Percentiles rank a stretch among this genome's conserved stretches.
Evolutionary conservation across 345 rosid species (phyloP).

Genomic region (Bruguiera parviflora): DNA sequence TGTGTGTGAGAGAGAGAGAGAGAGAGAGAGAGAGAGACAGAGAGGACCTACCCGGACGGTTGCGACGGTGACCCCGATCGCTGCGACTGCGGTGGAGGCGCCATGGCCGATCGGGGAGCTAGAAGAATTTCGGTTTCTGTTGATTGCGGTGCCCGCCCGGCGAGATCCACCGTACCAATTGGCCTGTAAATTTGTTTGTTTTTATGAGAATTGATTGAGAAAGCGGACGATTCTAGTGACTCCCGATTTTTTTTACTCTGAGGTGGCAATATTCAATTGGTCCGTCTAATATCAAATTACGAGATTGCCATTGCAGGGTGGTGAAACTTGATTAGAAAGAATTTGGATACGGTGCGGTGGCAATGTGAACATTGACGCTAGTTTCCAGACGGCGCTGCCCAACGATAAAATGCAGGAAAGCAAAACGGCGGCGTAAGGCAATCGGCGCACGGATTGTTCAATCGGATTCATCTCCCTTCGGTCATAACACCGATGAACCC

Average conservation of each 20-base stretch:
- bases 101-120: constrained; percentile 43
- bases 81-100: constrained; percentile 80
- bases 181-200: background rate
- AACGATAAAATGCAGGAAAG: too few relatives aligned
- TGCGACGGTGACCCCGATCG: constrained; percentile 89
- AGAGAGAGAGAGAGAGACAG: background rate
- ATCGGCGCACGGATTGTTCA: too few relatives aligned
- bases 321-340: too few relatives aligned
- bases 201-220: background rate
- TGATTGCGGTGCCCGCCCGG: background rate
- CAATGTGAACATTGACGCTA: too few relatives aligned
- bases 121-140: constrained; percentile 1
- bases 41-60: constrained; percentile 78
- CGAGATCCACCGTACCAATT: constrained; percentile 24
- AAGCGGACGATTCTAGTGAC: background rate
- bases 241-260: background rate
- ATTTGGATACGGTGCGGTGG: too few relatives aligned
- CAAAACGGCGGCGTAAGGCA: too few relatives aligned
- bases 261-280: constrained; percentile 12
- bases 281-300: too few relatives aligned
- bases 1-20: background rate
- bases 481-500: too few relatives aligned
- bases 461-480: too few relatives aligned
- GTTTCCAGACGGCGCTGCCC: too few relatives aligned
- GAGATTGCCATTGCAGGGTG: too few relatives aligned